Evolutionary conservation across 2,329 filamentous ascomycete genomes (phyloP).

Genomic region (Exophiala mesophila): DNA sequence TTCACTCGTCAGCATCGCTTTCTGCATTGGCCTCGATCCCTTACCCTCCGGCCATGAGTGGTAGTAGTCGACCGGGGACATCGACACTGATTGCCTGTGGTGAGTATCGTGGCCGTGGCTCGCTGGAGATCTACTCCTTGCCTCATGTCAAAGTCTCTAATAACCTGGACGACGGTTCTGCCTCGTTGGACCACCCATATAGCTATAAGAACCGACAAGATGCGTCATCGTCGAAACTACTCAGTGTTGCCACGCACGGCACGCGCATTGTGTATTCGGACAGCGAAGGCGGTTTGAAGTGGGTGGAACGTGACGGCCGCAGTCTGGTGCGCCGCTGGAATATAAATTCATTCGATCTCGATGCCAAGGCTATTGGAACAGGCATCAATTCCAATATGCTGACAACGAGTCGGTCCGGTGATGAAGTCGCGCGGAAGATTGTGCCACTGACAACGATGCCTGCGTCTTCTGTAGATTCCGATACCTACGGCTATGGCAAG

Average conservation of each 20-base stretch:
- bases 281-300: slow-evolving; percentile 76
- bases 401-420: slow-evolving; percentile 7
- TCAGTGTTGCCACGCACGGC: slow-evolving; percentile 77
- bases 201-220: slow-evolving; percentile 76
- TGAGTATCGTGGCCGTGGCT: slow-evolving; percentile 87
- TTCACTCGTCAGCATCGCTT: slow-evolving; percentile 77
- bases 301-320: slow-evolving; percentile 79
- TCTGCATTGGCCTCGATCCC: slow-evolving; percentile 59
- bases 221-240: slow-evolving; percentile 70
- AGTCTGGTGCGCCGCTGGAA: slow-evolving; percentile 50
- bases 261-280: slow-evolving; percentile 78
- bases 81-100: slow-evolving; percentile 74
- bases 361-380: slow-evolving; percentile 3
- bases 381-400: slow-evolving; percentile 2
- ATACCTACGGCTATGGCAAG: slow-evolving; percentile 36
- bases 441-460: slow-evolving; percentile 46
- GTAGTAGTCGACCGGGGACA: slow-evolving; percentile 29
- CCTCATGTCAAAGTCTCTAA: slow-evolving; percentile 25
- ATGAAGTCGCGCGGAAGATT: slow-evolving; percentile 20
- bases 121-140: slow-evolving; percentile 74
- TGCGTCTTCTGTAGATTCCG: slow-evolving; percentile 43
- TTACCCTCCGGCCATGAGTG: slow-evolving; percentile 56
- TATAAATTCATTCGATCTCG: slow-evolving; percentile 45
- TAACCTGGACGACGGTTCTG: background rate
- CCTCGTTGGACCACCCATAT: slow-evolving; percentile 29